These are phyloP conservation scores for Hemileia vastatrix DNA, from an alignment of 1,284 basidiomycete genomes.

Conservation along the genomic window DNA sequence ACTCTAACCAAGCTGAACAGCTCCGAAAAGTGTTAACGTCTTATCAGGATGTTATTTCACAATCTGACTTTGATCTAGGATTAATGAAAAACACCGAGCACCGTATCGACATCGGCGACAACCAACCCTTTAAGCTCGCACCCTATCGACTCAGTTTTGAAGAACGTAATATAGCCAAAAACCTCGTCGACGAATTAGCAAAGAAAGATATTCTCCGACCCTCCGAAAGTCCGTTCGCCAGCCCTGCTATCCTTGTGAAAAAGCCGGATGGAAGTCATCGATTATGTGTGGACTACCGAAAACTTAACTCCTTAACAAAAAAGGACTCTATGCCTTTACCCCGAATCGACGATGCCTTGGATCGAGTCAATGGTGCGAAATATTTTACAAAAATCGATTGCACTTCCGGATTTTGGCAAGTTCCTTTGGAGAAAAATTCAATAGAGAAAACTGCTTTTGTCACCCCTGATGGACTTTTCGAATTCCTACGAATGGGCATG, in stretches of 20 bases:
- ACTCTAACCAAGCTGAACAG: too few species aligned
- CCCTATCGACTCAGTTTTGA: too few species aligned
- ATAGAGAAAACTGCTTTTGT: constrained; percentile 7
- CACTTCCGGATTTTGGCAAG: constrained; percentile 1
- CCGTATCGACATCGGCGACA: too few species aligned
- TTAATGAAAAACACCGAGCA: too few species aligned
- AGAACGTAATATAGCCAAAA: too few species aligned
- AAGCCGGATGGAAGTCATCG: not conserved
- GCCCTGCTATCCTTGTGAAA: constrained; percentile 5
- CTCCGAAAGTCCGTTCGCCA: not conserved
- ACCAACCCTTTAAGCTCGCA: too few species aligned
- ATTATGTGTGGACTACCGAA: not conserved
- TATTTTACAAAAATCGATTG: constrained; percentile 2
- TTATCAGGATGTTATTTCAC: too few species aligned
- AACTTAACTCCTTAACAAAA: not conserved
- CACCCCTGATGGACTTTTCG: constrained; percentile 5
- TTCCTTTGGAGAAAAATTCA: not conserved
- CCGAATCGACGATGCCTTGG: not conserved
- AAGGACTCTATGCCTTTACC: not conserved
- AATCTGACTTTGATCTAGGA: too few species aligned
- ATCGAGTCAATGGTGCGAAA: not conserved
- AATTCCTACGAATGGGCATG: constrained; percentile 2
- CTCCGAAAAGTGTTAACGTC: too few species aligned
- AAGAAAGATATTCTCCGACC: not conserved
- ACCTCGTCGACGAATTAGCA: not conserved